Evolutionary conservation across 2,329 filamentous ascomycete genomes (phyloP), one percentile per base, ranked within the genome.

Genomic region (Diplodia mutila): DNA sequence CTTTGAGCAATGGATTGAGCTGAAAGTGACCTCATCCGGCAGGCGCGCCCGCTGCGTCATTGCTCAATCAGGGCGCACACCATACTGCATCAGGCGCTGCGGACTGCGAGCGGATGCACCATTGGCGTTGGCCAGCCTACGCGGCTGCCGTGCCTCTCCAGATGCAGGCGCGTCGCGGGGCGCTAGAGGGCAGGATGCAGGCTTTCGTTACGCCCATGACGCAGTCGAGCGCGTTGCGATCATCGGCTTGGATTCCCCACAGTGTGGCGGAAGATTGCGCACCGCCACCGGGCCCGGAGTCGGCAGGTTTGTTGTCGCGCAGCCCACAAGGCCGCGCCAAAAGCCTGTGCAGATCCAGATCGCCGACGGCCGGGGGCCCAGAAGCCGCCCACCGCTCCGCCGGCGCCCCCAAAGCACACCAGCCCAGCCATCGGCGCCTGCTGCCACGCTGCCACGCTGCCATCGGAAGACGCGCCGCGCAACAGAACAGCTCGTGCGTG

Each of bases 1-100:
- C 23, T n/a, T 23, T 32, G 46, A 48, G 6, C 37, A 53, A 48
- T 16, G 25, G 23, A 14, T 9, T 61, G 42, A 39, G 46, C 29
- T 49, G 51, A n/a, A 37, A n/a, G 48, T 69, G 68, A 69, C 57
- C 59, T 69, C 68, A 69, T 67, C 12, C 12, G 42, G 52, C 64
- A 57, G 52, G 52, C 61, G 11, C 37, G 29, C 27, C 21, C 34
- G n/a, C 25, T 42, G 54, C 64, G 64, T 55, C 51, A 66, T 49
- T 48, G 29, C 54, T 55, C 21, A 21, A 25, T 42, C 39, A 21
- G 54, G 21, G 55, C 21, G 39, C 37, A 25, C 55, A 27, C 55
- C 55, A 48, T 23, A 25, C 55, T 61, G 55, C 55, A 29, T 48
- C 34, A n/a, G 39, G 55, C n/a, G 21, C 32, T 39, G 21, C 32